These are phyloP conservation scores for Dactylella cylindrospora DNA, from an alignment of 2,329 filamentous ascomycete species.

Conservation along the genomic window DNA sequence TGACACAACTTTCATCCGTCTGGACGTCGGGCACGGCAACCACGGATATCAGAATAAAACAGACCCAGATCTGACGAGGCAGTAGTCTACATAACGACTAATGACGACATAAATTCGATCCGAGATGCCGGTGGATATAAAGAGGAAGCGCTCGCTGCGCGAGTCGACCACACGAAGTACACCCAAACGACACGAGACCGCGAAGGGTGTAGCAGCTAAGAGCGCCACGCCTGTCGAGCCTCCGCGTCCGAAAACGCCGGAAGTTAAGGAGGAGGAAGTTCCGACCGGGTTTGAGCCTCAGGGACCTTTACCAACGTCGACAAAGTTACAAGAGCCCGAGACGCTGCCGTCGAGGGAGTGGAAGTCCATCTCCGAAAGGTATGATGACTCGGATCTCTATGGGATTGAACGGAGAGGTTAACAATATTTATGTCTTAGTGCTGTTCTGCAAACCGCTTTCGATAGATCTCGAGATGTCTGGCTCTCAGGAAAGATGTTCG, in stretches of 20 bases:
- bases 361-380: constrained; percentile 74
- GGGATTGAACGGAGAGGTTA: constrained; percentile 23
- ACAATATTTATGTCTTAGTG: constrained; percentile 56
- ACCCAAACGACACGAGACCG: constrained; percentile 31
- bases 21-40: too few relatives aligned
- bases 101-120: constrained; percentile 1
- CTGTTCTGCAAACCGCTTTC: constrained; percentile 72
- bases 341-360: constrained; percentile 67
- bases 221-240: constrained; percentile 29
- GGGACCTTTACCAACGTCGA: constrained; percentile 25
- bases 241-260: constrained; percentile 23
- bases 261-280: constrained; percentile 16
- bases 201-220: constrained; percentile 31
- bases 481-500: constrained; percentile 67
- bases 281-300: constrained; percentile 33
- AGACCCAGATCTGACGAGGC: too few relatives aligned
- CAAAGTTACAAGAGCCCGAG: constrained; percentile 56
- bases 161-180: constrained; percentile 41
- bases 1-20: too few relatives aligned
- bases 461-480: constrained; percentile 71
- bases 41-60: too few relatives aligned
- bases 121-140: constrained; percentile 23
- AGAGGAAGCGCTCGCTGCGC: constrained; percentile 38
- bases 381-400: constrained; percentile 1
- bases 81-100: too few relatives aligned